Evolutionary conservation across 495 filamentous ascomycete genomes (phyloP).

Genomic region (Sabuloglossum arenarium): DNA sequence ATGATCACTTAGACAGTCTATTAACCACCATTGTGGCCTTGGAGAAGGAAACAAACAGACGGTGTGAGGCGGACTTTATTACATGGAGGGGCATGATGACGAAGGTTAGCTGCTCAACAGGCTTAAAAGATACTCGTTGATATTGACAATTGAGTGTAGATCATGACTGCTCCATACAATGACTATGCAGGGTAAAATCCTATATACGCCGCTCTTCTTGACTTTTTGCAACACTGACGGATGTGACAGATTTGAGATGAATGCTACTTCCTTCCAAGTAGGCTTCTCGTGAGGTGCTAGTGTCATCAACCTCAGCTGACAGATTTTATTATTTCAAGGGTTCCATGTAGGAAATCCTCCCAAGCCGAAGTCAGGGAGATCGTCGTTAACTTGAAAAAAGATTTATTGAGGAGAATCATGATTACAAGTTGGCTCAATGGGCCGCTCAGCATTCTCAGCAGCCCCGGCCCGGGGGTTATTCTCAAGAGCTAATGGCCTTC

Average conservation of each 20-base stretch:
- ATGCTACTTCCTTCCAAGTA: conserved; percentile 78
- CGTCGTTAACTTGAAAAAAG: conserved; percentile 21
- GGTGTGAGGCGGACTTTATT: conserved; percentile 55
- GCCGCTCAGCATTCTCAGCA: conserved; percentile 28
- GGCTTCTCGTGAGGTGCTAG: conserved; percentile 11
- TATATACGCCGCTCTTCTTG: not conserved
- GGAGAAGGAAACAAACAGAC: conserved; percentile 44
- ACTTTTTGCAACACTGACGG: conserved; percentile 2
- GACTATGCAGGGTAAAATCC: conserved; percentile 49
- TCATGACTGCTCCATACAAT: conserved; percentile 69
- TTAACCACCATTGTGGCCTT: conserved; percentile 51
- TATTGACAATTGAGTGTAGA: conserved; percentile 26
- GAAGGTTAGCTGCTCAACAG: conserved; percentile 33
- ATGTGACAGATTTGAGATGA: conserved; percentile 73
- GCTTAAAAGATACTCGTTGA: not conserved
- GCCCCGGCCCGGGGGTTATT: conserved; percentile 30
- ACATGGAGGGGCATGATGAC: conserved; percentile 99
- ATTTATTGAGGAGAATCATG: conserved; percentile 83
- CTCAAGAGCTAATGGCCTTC: conserved; percentile 46
- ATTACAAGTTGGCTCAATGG: conserved; percentile 36
- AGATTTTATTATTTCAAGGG: conserved; percentile 27
- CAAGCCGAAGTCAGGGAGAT: not conserved
- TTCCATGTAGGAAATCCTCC: conserved; percentile 41
- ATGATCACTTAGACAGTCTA: conserved; percentile 77
- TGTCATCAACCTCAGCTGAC: conserved; percentile 6